Percentiles rank a stretch among this genome's conserved stretches.
Conservation (phyloP, 2,329 filamentous ascomycete species). For the Colletotrichum sidae region DNA sequence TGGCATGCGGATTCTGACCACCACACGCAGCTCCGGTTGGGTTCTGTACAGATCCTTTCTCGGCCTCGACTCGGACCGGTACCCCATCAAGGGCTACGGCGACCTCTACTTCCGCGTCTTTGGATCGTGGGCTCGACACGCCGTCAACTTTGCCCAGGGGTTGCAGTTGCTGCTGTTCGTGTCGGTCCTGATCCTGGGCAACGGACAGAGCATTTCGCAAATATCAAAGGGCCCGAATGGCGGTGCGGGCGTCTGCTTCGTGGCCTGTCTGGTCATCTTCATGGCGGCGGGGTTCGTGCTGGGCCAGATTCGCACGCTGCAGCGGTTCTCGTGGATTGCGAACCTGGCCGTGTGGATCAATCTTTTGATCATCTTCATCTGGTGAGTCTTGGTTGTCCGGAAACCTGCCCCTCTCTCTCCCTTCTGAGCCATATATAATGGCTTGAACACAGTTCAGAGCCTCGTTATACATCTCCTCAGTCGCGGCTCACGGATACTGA, state of each 20-base stretch:
- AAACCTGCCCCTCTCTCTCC: no score
- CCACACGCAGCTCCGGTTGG: conserved; percentile 55
- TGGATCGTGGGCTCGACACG: conserved; percentile 56
- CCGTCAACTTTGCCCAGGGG: conserved; percentile 61
- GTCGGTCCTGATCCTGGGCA: conserved; percentile 62
- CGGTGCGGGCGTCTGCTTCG: conserved; percentile 60
- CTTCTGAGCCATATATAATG: not conserved
- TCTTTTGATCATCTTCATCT: conserved; percentile 63
- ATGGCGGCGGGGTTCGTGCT: conserved; percentile 62
- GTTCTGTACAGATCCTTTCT: conserved; percentile 59
- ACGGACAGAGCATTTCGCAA: conserved; percentile 66
- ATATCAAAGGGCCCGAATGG: conserved; percentile 51
- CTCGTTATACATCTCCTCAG: no score
- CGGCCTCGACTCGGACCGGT: conserved; percentile 59
- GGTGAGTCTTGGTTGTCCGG: conserved; percentile 37
- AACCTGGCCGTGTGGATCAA: conserved; percentile 69
- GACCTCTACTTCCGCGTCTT: conserved; percentile 61
- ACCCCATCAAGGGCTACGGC: conserved; percentile 58
- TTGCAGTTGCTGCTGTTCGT: conserved; percentile 63
- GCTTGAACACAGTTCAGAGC: no score
- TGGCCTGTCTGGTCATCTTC: conserved; percentile 63
- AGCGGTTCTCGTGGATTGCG: conserved; percentile 65
- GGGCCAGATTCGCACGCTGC: conserved; percentile 67
- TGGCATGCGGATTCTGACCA: not conserved
- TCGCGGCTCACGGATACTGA: no score